A percentile compares a stretch with the other conserved stretches of the same genome.
Evolutionary conservation across 2,329 filamentous ascomycete species (phyloP).

Genomic region (Ciborinia camelliae): DNA sequence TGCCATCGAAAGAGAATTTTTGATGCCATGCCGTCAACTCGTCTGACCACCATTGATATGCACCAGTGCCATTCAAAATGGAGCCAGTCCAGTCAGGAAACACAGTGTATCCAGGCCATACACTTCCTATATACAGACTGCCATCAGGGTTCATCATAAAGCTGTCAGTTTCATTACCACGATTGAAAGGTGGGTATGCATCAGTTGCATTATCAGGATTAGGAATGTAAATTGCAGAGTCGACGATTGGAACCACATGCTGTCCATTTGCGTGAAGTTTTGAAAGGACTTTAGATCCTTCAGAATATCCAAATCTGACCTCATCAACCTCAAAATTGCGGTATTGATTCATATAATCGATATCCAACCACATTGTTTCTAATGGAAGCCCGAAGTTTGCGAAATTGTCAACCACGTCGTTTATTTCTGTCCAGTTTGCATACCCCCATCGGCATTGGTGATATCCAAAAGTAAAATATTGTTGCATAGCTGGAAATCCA

Average conservation of each 20-base stretch:
- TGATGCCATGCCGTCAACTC: conserved; percentile 58
- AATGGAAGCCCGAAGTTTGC: conserved; percentile 62
- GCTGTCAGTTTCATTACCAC: conserved; percentile 54
- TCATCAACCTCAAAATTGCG: conserved; percentile 62
- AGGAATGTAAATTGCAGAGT: conserved; percentile 66
- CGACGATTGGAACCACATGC: conserved; percentile 65
- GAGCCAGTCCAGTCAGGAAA: conserved; percentile 70
- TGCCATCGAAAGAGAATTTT: conserved; percentile 49
- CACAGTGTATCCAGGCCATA: conserved; percentile 69
- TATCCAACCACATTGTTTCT: conserved; percentile 68
- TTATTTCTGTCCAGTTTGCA: conserved; percentile 64
- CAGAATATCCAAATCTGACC: conserved; percentile 51
- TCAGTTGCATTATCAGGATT: conserved; percentile 67
- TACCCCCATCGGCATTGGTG: conserved; percentile 87
- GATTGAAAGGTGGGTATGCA: conserved; percentile 58
- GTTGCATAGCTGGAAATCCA: conserved; percentile 73
- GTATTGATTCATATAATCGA: conserved; percentile 65
- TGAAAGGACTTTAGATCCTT: conserved; percentile 57
- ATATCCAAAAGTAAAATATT: conserved; percentile 77
- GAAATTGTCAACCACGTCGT: conserved; percentile 66
- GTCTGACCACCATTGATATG: conserved; percentile 64
- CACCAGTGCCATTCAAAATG: conserved; percentile 57
- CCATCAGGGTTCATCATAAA: conserved; percentile 58
- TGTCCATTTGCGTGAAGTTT: conserved; percentile 62
- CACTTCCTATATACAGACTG: conserved; percentile 55